A percentile compares a stretch with the other conserved stretches of the same genome.
Evolutionary conservation across 176 grass and related monocot species (phyloP).

Genomic region (Bonia amplexicaulis): DNA sequence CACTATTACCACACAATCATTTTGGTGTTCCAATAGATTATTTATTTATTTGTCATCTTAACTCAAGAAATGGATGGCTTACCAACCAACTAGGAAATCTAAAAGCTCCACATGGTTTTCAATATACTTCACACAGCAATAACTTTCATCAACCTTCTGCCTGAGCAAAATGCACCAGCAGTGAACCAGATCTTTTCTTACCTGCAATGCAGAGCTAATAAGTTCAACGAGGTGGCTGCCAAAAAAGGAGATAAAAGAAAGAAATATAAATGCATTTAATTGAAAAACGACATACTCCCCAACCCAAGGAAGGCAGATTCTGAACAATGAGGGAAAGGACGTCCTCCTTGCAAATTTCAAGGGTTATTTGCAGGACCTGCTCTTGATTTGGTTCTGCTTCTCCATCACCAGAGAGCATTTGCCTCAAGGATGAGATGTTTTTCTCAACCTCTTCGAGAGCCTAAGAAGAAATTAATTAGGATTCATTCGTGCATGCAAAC

Average conservation of each 20-base stretch:
- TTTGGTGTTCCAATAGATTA: not conserved
- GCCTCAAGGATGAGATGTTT: slow-evolving; percentile 52
- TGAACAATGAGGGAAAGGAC: slow-evolving; percentile 68
- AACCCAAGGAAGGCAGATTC: slow-evolving; percentile 67
- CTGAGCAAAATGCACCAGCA: slow-evolving; percentile 71
- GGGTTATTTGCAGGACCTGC: slow-evolving; percentile 48
- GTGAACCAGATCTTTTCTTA: slow-evolving; percentile 64
- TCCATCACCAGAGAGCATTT: slow-evolving; percentile 59
- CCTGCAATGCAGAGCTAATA: slow-evolving; percentile 34
- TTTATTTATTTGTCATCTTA: not conserved
- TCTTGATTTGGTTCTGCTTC: slow-evolving; percentile 63
- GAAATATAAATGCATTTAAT: not conserved
- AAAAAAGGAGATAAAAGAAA: not conserved
- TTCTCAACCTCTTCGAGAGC: slow-evolving; percentile 76
- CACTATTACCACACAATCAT: not conserved
- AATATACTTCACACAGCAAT: slow-evolving; percentile 66
- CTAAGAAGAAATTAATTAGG: slow-evolving; percentile 14
- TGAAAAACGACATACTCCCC: slow-evolving; percentile 56
- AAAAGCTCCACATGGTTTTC: slow-evolving; percentile 67
- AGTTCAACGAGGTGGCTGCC: not conserved
- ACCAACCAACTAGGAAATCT: slow-evolving; percentile 80
- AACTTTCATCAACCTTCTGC: slow-evolving; percentile 47
- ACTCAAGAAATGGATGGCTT: slow-evolving; percentile 15
- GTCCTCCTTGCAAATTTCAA: slow-evolving; percentile 75
- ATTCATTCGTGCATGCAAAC: not conserved